Base-by-base conservation (phyloP, 225 moss, liverwort and hornwort species). In the Sphagnum contortum region DNA sequence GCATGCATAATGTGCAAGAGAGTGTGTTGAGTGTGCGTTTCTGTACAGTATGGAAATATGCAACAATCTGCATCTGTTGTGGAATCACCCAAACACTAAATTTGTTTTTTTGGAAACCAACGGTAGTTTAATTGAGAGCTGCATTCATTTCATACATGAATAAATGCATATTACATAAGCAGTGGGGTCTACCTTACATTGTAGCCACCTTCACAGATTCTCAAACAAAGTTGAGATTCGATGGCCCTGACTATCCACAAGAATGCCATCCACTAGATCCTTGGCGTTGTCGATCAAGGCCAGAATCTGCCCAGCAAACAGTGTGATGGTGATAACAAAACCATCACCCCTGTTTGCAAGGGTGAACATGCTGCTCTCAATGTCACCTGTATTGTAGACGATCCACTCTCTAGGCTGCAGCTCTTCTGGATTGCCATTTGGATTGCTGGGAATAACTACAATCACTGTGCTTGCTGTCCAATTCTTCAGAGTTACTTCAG, bases 331-430 rank as follows among this genome's bases (percentile, higher is more conserved):
- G 56, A 79, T 73, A 48, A 76, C 58, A 8, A 71, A 66, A 2
- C 69, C 66, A 56, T 79, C 76, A 65, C 70, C 76, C 6, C 55
- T 4, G 55, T 76, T 79, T 8, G 71, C 69, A 65, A 79, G 55
- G 4, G 79, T 71, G 71, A 82, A 79, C 52, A 75, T 50, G 48
- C 79, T 79, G 49, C 66, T 68, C 60, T 62, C 60, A 10, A 78
- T 69, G 47, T 76, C 71, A 68, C 64, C 52, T 12, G 79, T 73
- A 7, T 77, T 82, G 45, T 75, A 82, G 45, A 71, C 56, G 61
- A 82, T 71, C 75, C 79, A 82, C 29, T 71, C 62, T 6, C 45
- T 58, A 0, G 79, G 76, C 44, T 48, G 2, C 48, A 79, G 71
- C 44, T 74, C 73, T 9, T 79, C 73, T 45, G 66, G 6, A 2